These are phyloP conservation scores for Rhizophora mangle DNA, from an alignment of 345 rosid genomes.

Conservation along the genomic window DNA sequence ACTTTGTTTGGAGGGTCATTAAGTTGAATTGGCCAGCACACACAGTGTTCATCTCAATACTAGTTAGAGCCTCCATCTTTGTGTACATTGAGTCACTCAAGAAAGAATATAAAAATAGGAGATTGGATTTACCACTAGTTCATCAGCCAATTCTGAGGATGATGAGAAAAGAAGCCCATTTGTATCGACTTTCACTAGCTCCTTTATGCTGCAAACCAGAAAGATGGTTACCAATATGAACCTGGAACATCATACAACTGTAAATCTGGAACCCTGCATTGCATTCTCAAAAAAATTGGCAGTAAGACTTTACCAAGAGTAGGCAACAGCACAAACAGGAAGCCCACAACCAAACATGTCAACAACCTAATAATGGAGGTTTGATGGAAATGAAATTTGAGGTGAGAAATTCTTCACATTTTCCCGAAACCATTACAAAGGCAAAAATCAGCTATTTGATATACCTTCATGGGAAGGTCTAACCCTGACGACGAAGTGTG, in stretches of 20 bases:
- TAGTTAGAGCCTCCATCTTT: too few species aligned
- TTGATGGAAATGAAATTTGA: not conserved
- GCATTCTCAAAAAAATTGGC: not conserved
- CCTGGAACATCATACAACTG: not conserved
- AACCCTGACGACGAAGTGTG: conserved; percentile 96
- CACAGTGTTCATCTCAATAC: too few species aligned
- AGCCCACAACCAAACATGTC: conserved; percentile 99
- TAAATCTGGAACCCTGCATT: not conserved
- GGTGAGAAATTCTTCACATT: not conserved
- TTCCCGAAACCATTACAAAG: not conserved
- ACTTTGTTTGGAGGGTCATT: not conserved
- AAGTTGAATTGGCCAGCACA: too few species aligned
- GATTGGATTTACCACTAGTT: conserved; percentile 54
- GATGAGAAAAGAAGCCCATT: conserved; percentile 96
- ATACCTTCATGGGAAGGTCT: conserved; percentile 97
- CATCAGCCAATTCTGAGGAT: conserved; percentile 84
- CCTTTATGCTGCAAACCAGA: conserved; percentile 58
- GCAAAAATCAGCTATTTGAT: not conserved
- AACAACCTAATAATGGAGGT: conserved; percentile 55
- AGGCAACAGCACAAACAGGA: conserved; percentile 93
- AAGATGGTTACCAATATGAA: not conserved
- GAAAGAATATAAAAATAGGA: not conserved
- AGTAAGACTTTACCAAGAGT: conserved; percentile 65
- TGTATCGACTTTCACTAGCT: conserved; percentile 70
- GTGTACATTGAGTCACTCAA: not conserved